Evolutionary conservation across 495 filamentous ascomycete genomes (phyloP), one percentile per base, ranked within the genome.

Genomic region (Monascus purpureus): DNA sequence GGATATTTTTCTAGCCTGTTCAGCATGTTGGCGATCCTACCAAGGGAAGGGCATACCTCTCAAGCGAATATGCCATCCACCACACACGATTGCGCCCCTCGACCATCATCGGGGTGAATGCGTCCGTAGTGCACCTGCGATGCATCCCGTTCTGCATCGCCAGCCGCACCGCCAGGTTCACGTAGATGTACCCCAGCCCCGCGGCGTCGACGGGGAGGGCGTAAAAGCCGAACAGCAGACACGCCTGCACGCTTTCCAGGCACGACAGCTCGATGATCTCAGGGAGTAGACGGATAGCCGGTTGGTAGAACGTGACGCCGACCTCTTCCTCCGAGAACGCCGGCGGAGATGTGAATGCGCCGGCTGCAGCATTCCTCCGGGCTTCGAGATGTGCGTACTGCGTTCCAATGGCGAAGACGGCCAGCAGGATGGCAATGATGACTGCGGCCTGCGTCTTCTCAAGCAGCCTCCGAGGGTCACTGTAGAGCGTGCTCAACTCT

Each of bases 141-240:
- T 62, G 57, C 54, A 62, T 60, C 13, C 57, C 57, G 34, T 61
- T 61, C 27, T 59, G 57, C 36, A 57, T 56, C n/a, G 42, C 57
- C 19, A 61, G 37, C 14, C 55, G 50, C 4, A 57, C 35, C 1
- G 52, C 46, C 15, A 59, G 34, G 9, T 47, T 49, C 26, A 59
- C 34, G 23, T 61, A 64, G 9, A 49, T 61, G 32, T 53, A 62
- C 0, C 49, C 43, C 8, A 62, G 30, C 3, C 58, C 59, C n/a
- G n/a, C n/a, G n/a, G n/a, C n/a, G n/a, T n/a, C n/a, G n/a, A n/a
- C n/a, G n/a, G n/a, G n/a, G n/a, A n/a, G n/a, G n/a, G n/a, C n/a
- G n/a, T n/a, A n/a, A n/a, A n/a, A n/a, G n/a, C n/a, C n/a, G n/a
- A n/a, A n/a, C n/a, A n/a, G n/a, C n/a, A n/a, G n/a, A n/a, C 50